These are phyloP conservation scores for Pseudocercospora fijiensis DNA, from an alignment of 2,329 filamentous ascomycete species.

Conservation along the genomic window DNA sequence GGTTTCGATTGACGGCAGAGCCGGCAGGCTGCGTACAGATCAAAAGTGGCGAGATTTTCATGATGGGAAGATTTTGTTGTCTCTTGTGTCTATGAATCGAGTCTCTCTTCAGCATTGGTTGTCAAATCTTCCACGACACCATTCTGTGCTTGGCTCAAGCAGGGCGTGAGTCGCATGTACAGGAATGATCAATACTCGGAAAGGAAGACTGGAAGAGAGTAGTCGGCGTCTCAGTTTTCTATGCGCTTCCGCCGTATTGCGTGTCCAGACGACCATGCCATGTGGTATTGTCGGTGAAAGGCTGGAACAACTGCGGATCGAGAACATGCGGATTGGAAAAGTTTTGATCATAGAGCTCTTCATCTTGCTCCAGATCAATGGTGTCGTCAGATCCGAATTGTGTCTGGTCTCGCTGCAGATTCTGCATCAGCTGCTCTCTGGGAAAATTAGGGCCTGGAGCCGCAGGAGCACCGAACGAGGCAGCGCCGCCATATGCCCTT, in stretches of 20 bases:
- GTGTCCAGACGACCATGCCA: neutral
- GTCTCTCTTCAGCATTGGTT: no score
- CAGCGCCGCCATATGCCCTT: neutral
- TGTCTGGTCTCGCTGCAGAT: neutral
- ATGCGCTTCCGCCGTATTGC: neutral
- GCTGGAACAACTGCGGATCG: neutral
- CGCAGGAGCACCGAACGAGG: neutral
- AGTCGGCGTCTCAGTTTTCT: neutral
- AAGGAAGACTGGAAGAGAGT: neutral
- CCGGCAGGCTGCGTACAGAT: neutral
- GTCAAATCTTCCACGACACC: no score
- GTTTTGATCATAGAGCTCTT: neutral
- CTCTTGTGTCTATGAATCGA: no score
- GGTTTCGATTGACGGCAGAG: neutral
- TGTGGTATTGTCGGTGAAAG: neutral
- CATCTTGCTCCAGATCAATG: neutral
- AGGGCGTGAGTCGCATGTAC: neutral
- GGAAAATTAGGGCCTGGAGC: neutral
- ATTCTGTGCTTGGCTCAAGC: neutral
- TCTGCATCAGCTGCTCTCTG: neutral
- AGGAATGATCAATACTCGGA: neutral
- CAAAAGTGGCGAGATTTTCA: neutral
- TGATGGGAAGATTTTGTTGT: no score
- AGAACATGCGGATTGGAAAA: accelerated
- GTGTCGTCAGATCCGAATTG: neutral